Evolutionary conservation across 2,329 filamentous ascomycete genomes (phyloP).

Genomic region (Helotiales sp.): DNA sequence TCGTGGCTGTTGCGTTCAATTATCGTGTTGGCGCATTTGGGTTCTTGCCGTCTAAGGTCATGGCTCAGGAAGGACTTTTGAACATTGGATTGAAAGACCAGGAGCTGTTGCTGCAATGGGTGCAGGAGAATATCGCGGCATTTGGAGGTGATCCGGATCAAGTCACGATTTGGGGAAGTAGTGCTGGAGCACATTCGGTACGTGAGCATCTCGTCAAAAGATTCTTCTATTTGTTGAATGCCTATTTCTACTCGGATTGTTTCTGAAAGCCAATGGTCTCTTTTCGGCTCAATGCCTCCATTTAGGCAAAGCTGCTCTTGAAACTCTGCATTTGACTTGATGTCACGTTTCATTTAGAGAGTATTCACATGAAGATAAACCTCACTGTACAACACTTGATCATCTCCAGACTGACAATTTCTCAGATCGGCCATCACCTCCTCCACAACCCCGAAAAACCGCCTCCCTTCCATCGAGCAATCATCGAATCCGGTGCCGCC

Average conservation of each 20-base stretch:
- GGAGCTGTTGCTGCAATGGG: slow-evolving; percentile 58
- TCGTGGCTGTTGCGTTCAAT: slow-evolving; percentile 61
- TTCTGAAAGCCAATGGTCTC: background rate
- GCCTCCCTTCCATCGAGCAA: slow-evolving; percentile 50
- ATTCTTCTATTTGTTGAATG: background rate
- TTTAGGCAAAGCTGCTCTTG: too few species aligned
- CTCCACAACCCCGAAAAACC: slow-evolving; percentile 45
- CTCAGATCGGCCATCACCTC: slow-evolving; percentile 68
- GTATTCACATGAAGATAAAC: too few species aligned
- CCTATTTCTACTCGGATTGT: background rate
- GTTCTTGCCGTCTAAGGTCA: slow-evolving; percentile 62
- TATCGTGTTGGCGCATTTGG: slow-evolving; percentile 67
- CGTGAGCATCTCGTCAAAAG: too few species aligned
- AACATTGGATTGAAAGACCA: slow-evolving; percentile 69
- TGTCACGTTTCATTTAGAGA: too few species aligned
- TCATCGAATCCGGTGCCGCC: slow-evolving; percentile 58
- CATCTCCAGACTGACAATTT: background rate
- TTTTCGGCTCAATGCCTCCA: too few species aligned
- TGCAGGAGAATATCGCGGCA: slow-evolving; percentile 55
- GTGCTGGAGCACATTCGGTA: slow-evolving; percentile 63
- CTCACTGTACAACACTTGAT: background rate
- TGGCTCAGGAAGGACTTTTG: slow-evolving; percentile 53
- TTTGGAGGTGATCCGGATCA: slow-evolving; percentile 61
- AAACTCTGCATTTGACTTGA: too few species aligned
- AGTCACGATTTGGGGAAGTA: slow-evolving; percentile 62